A percentile compares a stretch with the other conserved stretches of the same genome.
These are phyloP conservation scores for Vitis rupestris DNA, from an alignment of 164 flowering plant species.

Conservation along the genomic window DNA sequence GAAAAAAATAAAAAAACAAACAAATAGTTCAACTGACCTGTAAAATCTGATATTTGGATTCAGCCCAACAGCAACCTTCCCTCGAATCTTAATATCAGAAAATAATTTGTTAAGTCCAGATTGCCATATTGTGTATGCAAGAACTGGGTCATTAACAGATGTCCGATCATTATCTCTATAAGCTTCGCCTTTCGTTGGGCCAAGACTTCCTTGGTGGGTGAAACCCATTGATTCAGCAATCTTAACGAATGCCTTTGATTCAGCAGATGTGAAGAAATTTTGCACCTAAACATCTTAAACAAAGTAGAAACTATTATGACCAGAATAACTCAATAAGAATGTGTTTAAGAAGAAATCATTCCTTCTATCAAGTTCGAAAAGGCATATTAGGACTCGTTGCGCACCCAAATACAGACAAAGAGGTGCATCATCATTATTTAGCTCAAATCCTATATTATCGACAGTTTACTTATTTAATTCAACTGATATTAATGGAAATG, in stretches of 20 bases:
- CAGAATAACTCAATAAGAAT: neutral
- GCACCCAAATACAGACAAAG: too few relatives aligned
- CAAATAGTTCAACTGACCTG: conserved; percentile 44
- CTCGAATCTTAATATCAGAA: conserved; percentile 65
- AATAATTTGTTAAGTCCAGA: conserved; percentile 71
- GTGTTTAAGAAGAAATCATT: too few relatives aligned
- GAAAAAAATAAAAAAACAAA: neutral
- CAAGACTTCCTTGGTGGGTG: conserved; percentile 90
- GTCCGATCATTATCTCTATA: conserved; percentile 88
- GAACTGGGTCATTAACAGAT: conserved; percentile 72
- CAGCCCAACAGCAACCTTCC: conserved; percentile 86
- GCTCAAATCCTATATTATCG: too few relatives aligned
- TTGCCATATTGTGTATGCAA: conserved; percentile 76
- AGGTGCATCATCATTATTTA: too few relatives aligned
- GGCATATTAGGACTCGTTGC: too few relatives aligned
- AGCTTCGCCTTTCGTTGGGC: conserved; percentile 90
- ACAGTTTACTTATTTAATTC: too few relatives aligned
- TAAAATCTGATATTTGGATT: conserved; percentile 94
- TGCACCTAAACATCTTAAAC: conserved; percentile 55
- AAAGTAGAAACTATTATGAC: conserved; percentile 2
- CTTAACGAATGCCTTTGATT: conserved; percentile 68
- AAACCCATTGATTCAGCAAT: conserved; percentile 81
- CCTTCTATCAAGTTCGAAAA: too few relatives aligned
- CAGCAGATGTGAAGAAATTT: conserved; percentile 67
- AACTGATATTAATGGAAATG: too few relatives aligned